Evolutionary conservation across 2,329 filamentous ascomycete genomes (phyloP).

Genomic region (Calonectria multiphialidica): DNA sequence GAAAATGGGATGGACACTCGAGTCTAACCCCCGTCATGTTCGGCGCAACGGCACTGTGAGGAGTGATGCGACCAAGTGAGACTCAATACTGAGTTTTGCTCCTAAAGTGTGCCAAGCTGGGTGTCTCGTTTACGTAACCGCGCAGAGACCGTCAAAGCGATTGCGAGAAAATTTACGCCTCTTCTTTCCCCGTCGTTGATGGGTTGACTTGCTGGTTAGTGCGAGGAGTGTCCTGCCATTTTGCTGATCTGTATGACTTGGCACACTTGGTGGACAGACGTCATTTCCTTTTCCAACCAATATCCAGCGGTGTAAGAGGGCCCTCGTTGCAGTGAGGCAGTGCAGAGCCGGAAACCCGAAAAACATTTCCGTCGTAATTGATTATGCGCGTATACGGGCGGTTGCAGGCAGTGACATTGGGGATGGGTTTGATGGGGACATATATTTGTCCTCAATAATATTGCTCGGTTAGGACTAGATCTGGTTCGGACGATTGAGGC

Average conservation of each 20-base stretch:
- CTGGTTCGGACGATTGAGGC: background rate
- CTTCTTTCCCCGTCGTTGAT: background rate
- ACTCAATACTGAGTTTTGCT: slow-evolving; percentile 1
- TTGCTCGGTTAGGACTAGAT: background rate
- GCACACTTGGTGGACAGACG: background rate
- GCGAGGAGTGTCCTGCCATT: background rate
- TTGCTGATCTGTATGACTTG: background rate
- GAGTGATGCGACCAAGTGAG: background rate
- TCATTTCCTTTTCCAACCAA: background rate
- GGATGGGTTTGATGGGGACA: background rate
- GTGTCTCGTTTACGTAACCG: slow-evolving; percentile 4
- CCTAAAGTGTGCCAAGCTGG: background rate
- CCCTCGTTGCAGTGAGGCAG: slow-evolving; percentile 1
- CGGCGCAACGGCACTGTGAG: slow-evolving; percentile 4
- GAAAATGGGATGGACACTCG: slow-evolving; percentile 1
- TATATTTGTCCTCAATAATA: background rate
- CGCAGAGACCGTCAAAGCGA: background rate
- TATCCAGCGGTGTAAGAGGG: background rate
- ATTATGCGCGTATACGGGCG: background rate
- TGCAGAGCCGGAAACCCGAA: slow-evolving; percentile 3
- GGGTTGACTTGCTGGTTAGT: background rate
- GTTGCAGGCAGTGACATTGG: background rate
- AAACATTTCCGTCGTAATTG: slow-evolving; percentile 1
- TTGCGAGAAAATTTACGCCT: background rate
- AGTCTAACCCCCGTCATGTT: background rate